Base-by-base conservation (phyloP, 768 basidiomycete species). In the Mycena belliarum region DNA sequence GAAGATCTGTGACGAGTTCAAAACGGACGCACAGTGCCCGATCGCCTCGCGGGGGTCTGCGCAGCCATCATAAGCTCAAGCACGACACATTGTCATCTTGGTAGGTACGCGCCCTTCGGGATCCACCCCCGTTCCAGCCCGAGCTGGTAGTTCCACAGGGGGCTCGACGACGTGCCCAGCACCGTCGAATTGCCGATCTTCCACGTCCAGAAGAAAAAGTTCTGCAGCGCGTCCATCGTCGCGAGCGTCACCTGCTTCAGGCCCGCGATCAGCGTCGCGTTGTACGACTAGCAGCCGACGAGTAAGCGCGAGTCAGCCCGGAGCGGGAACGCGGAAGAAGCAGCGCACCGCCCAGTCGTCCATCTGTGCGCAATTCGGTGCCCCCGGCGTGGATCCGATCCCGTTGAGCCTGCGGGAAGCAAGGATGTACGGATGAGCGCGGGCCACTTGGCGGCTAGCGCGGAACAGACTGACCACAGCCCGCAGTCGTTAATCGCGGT, bases 191-290 rank as follows among this genome's bases (percentile, higher is more conserved):
- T 86, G 49, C 93, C 91, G 57, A 95, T 93, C 73, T 93, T 93
- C 91, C 92, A 96, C 1, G 91, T 94, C 94, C 94, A 97, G 79
- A 93, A 95, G 80, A 95, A 96, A 80, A 83, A 95, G 71, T 95
- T 89, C 77, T 93, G 88, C 21, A 95, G 77, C 24, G 93, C 88
- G 64, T 94, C 92, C 93, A 96, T 96, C 57, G 87, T 86, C 23
- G 88, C 83, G 65, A 90, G 68, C 6, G 89, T 84, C 50, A 93
- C 86, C 57, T 86, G 74, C 73, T 80, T 77, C 55, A 92, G 76
- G 32, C 77, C 75, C 14, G 74, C 70, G 70, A 91, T 88, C 64
- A 80, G 82, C 21, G 78, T 75, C 25, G 77, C 67, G 52, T 81
- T 72, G 77, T 88, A 95, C 20, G 70, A 78, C 74, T 84, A 63